Evolutionary conservation across 2,329 filamentous ascomycete species (phyloP).

Genomic region (Stemphylium vesicarium): DNA sequence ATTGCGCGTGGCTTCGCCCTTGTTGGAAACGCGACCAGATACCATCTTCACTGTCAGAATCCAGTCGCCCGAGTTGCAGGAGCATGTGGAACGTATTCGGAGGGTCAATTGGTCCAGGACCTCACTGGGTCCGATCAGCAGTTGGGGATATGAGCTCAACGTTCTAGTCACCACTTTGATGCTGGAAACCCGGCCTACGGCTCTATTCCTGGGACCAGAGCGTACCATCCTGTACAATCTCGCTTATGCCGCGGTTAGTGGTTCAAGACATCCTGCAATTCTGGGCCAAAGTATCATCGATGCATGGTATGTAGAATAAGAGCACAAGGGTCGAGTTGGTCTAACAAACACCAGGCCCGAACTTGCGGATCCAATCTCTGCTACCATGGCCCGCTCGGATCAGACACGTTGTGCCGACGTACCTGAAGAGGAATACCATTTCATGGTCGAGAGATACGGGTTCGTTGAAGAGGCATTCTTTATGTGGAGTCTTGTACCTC

Average conservation of each 20-base stretch:
- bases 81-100: constrained; percentile 14
- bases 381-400: constrained; percentile 11
- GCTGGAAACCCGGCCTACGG: constrained; percentile 20
- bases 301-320: constrained; percentile 13
- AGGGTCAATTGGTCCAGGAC: constrained; percentile 17
- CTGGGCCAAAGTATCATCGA: constrained; percentile 15
- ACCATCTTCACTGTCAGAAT: constrained; percentile 20
- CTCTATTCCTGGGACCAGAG: constrained; percentile 21
- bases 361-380: constrained; percentile 10
- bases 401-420: constrained; percentile 12
- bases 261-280: constrained; percentile 17
- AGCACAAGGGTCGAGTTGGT: neutral
- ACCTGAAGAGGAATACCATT: constrained; percentile 21
- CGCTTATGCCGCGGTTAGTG: constrained; percentile 14
- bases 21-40: constrained; percentile 1
- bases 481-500: constrained; percentile 18
- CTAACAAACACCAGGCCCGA: constrained; percentile 10
- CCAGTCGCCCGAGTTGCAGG: constrained; percentile 13
- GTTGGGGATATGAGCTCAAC: constrained; percentile 17
- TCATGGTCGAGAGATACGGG: constrained; percentile 20
- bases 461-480: constrained; percentile 22
- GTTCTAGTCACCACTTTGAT: constrained; percentile 16
- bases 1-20: neutral
- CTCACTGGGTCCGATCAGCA: constrained; percentile 16
- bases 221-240: constrained; percentile 22